phyloP scores from a whole-genome alignment of 495 filamentous ascomycete species.

The Evansstolkia leycettana region DNA sequence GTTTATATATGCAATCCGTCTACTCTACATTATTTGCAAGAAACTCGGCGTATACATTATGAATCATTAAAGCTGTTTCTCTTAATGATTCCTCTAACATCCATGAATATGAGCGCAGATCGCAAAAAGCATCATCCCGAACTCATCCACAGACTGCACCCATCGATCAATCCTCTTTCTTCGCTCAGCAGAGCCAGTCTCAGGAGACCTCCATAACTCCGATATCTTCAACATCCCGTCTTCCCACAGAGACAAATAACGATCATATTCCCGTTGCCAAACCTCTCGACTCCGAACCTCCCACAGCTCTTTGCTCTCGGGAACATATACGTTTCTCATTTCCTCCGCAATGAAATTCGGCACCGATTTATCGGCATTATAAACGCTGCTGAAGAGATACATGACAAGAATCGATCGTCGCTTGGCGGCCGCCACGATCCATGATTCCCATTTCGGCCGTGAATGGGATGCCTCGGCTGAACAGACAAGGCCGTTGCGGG shows the following conservation, averaged over 20 bases:
- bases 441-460: slow-evolving; percentile 35
- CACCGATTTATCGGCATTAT: slow-evolving; percentile 22
- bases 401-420: slow-evolving; percentile 32
- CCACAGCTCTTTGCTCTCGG: slow-evolving; percentile 26
- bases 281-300: slow-evolving; percentile 13
- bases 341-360: slow-evolving; percentile 32
- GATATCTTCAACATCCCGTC: slow-evolving; percentile 25
- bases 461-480: slow-evolving; percentile 18
- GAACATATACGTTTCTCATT: slow-evolving; percentile 17
- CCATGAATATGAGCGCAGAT: slow-evolving; percentile 19
- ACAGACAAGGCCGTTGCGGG: slow-evolving; percentile 26
- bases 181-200: slow-evolving; percentile 5
- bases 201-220: slow-evolving; percentile 25
- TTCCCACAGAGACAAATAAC: slow-evolving; percentile 27
- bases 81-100: too few species aligned
- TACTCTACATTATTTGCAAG: too few species aligned
- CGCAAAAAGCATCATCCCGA: slow-evolving; percentile 19
- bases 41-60: too few species aligned
- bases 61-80: too few species aligned
- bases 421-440: slow-evolving; percentile 35
- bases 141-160: slow-evolving; percentile 14
- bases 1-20: too few species aligned
- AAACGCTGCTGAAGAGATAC: slow-evolving; percentile 37
- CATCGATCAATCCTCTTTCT: slow-evolving; percentile 13
- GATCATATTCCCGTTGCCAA: slow-evolving; percentile 30